Evolutionary conservation across 805 yeast species (phyloP).

Genomic region (Pichia phayaonensis): DNA sequence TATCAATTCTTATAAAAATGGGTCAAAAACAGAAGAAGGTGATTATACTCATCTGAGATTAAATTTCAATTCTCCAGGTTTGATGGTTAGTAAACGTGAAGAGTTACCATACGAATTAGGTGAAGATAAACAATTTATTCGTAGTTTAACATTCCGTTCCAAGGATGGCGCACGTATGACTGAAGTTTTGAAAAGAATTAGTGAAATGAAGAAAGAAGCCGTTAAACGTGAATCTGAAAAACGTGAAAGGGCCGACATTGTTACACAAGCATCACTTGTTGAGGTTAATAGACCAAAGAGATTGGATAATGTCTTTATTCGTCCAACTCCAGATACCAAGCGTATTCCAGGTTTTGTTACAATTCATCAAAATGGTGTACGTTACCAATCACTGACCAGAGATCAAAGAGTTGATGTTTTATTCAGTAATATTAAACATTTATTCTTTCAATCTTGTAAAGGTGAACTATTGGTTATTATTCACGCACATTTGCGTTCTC

Average conservation of each 20-base stretch:
- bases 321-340: constrained; percentile 97
- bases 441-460: constrained; percentile 93
- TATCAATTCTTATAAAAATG: constrained; percentile 87
- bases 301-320: constrained; percentile 78
- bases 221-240: constrained; percentile 85
- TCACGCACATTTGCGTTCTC: constrained; percentile 87
- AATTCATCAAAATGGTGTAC: constrained; percentile 91
- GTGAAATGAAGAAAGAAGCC: constrained; percentile 86
- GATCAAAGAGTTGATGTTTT: constrained; percentile 85
- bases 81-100: constrained; percentile 44
- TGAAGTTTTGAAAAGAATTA: constrained; percentile 81
- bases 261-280: constrained; percentile 79
- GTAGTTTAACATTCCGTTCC: constrained; percentile 82
- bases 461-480: constrained; percentile 89
- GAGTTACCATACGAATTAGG: constrained; percentile 90
- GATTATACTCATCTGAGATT: constrained; percentile 85
- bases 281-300: constrained; percentile 83
- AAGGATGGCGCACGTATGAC: constrained; percentile 86
- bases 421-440: constrained; percentile 84
- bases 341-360: constrained; percentile 86
- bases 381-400: constrained; percentile 82
- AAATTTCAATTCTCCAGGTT: constrained; percentile 89
- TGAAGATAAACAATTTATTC: constrained; percentile 76
- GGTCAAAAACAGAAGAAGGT: constrained; percentile 93
- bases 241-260: constrained; percentile 89